Evolutionary conservation across 1,284 basidiomycete species (phyloP).

Genomic region (Tranzscheliella williamsii): DNA sequence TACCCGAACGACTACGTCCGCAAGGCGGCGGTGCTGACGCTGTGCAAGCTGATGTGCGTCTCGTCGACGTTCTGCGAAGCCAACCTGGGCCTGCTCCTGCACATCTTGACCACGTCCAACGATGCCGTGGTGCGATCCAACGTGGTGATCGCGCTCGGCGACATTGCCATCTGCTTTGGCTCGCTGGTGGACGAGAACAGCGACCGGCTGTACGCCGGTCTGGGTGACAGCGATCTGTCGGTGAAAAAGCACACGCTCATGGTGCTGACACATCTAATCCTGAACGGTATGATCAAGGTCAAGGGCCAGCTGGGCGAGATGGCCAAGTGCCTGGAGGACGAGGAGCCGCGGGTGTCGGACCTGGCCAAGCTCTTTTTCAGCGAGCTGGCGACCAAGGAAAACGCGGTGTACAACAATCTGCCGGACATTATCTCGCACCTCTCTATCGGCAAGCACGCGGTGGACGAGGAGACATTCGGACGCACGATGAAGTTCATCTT

Average conservation of each 20-base stretch:
- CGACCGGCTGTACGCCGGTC: constrained; percentile 88
- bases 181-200: constrained; percentile 96
- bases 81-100: constrained; percentile 85
- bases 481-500: constrained; percentile 95
- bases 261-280: constrained; percentile 94
- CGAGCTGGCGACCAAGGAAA: constrained; percentile 92
- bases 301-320: constrained; percentile 99
- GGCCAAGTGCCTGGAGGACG: constrained; percentile 96
- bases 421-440: constrained; percentile 72
- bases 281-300: constrained; percentile 99
- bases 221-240: constrained; percentile 80
- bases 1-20: constrained; percentile 79
- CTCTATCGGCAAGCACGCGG: constrained; percentile 87
- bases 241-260: constrained; percentile 99
- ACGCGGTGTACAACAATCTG: constrained; percentile 97
- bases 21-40: constrained; percentile 81
- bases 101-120: constrained; percentile 85
- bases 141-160: constrained; percentile 94
- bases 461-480: constrained; percentile 88
- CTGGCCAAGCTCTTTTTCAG: constrained; percentile 96
- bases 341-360: constrained; percentile 84
- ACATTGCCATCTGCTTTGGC: constrained; percentile 95
- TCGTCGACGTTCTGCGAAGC: constrained; percentile 90
- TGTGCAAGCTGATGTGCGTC: constrained; percentile 96
- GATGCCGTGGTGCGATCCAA: constrained; percentile 89